Percentiles rank a stretch among this genome's conserved stretches.
These are phyloP conservation scores for Claviceps maximensis DNA, from an alignment of 2,329 filamentous ascomycete species.

Conservation along the genomic window DNA sequence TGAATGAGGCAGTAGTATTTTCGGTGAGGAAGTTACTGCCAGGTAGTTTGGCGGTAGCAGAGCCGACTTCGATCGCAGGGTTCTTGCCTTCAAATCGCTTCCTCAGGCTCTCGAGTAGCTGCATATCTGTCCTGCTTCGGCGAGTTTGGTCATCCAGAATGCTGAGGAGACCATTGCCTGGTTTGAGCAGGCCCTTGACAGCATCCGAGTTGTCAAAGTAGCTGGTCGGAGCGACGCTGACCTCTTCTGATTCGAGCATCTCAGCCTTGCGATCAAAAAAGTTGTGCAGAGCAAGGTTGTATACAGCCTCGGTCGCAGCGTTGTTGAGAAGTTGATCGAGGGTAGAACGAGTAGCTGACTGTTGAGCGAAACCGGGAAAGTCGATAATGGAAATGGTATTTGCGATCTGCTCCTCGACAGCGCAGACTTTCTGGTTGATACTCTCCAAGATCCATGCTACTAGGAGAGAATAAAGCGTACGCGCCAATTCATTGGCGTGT, in stretches of 20 bases:
- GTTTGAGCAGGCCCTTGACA: conserved; percentile 79
- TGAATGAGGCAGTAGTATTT: conserved; percentile 69
- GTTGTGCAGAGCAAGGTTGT: conserved; percentile 85
- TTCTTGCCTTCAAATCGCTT: conserved; percentile 95
- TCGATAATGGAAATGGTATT: conserved; percentile 95
- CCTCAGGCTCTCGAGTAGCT: conserved; percentile 78
- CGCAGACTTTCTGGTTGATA: conserved; percentile 82
- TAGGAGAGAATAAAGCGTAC: conserved; percentile 84
- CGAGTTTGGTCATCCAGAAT: conserved; percentile 94
- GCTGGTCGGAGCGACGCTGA: conserved; percentile 77
- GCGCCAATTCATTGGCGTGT: conserved; percentile 87
- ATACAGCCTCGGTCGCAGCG: conserved; percentile 79
- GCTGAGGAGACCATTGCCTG: conserved; percentile 81
- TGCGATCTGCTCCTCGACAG: conserved; percentile 71
- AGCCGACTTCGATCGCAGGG: conserved; percentile 68
- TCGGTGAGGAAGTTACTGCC: conserved; percentile 84
- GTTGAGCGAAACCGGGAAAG: conserved; percentile 88
- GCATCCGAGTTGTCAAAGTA: conserved; percentile 98
- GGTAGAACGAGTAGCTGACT: conserved; percentile 66
- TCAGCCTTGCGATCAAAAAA: conserved; percentile 95
- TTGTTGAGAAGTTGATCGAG: conserved; percentile 93
- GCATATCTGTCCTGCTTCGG: conserved; percentile 74
- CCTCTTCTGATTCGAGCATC: conserved; percentile 85
- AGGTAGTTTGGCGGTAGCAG: conserved; percentile 61
- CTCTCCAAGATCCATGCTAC: conserved; percentile 89